These are phyloP conservation scores for Pleochaeta shiraiana DNA, from an alignment of 2,329 filamentous ascomycete species.

Conservation along the genomic window DNA sequence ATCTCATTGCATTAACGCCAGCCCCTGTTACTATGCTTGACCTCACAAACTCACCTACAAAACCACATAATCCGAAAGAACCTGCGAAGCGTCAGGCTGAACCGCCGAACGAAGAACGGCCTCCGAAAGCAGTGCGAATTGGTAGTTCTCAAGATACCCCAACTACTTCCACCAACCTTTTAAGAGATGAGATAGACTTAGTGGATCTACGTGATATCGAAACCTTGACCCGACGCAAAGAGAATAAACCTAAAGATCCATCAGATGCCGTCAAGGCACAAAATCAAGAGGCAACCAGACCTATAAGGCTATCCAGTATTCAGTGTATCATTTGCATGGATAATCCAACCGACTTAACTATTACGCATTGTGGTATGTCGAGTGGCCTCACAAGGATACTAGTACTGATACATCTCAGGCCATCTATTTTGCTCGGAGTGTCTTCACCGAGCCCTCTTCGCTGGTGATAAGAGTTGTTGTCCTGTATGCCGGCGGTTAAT, in stretches of 20 bases:
- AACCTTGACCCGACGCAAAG: constrained; percentile 13
- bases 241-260: constrained; percentile 12
- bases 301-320: constrained; percentile 29
- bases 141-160: neutral
- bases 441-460: constrained; percentile 35
- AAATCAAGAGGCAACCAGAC: constrained; percentile 26
- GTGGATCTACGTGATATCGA: constrained; percentile 16
- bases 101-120: constrained; percentile 5
- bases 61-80: constrained; percentile 6
- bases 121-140: constrained; percentile 5
- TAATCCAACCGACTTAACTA: constrained; percentile 31
- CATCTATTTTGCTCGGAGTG: constrained; percentile 43
- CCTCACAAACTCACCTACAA: constrained; percentile 11
- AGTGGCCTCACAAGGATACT: neutral
- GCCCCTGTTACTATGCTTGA: constrained; percentile 8
- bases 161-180: neutral
- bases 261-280: constrained; percentile 19
- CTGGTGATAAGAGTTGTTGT: constrained; percentile 34
- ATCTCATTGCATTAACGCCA: neutral
- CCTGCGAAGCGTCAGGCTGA: constrained; percentile 13
- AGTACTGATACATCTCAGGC: constrained; percentile 22
- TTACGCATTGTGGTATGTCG: constrained; percentile 44
- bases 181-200: constrained; percentile 9
- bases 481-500: constrained; percentile 41
- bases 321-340: constrained; percentile 51